Evolutionary conservation across 805 yeast genomes (phyloP).

Genomic region (Suhomyces xylopsoci): DNA sequence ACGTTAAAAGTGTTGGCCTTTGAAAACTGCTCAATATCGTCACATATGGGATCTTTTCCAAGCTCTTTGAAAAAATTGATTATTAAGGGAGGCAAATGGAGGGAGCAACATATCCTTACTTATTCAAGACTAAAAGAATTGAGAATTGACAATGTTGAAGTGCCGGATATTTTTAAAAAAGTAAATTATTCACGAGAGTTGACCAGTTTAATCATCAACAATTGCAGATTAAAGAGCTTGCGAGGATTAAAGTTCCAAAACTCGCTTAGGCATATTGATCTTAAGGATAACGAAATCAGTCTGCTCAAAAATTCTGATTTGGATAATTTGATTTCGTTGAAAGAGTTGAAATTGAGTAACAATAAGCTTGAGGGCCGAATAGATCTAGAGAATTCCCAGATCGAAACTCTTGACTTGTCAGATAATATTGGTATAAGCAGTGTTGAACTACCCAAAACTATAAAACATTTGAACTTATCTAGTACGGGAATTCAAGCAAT

Average conservation of each 20-base stretch:
- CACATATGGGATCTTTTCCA: constrained; percentile 8
- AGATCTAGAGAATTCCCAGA: neutral
- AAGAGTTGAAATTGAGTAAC: constrained; percentile 1
- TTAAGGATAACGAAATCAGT: constrained; percentile 3
- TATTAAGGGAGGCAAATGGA: constrained; percentile 10
- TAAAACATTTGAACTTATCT: neutral
- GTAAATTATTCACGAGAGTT: constrained; percentile 3
- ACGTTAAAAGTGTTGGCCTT: constrained; percentile 1
- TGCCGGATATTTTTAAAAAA: constrained; percentile 3
- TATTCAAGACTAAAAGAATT: constrained; percentile 7
- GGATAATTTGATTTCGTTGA: neutral
- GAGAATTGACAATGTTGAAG: constrained; percentile 6
- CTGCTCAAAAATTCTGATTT: neutral
- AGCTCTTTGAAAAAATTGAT: constrained; percentile 4
- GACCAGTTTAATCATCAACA: neutral
- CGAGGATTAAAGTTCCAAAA: constrained; percentile 1
- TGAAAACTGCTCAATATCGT: constrained; percentile 10
- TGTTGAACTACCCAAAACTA: neutral
- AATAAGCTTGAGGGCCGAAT: neutral
- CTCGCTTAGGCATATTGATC: constrained; percentile 2
- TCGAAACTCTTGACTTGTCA: neutral
- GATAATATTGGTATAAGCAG: neutral
- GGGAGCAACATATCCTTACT: constrained; percentile 5
- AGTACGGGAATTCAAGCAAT: neutral
- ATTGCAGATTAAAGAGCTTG: constrained; percentile 6